phyloP scores from a whole-genome alignment of 1,284 basidiomycete genomes.

The Marasmius sp. region DNA sequence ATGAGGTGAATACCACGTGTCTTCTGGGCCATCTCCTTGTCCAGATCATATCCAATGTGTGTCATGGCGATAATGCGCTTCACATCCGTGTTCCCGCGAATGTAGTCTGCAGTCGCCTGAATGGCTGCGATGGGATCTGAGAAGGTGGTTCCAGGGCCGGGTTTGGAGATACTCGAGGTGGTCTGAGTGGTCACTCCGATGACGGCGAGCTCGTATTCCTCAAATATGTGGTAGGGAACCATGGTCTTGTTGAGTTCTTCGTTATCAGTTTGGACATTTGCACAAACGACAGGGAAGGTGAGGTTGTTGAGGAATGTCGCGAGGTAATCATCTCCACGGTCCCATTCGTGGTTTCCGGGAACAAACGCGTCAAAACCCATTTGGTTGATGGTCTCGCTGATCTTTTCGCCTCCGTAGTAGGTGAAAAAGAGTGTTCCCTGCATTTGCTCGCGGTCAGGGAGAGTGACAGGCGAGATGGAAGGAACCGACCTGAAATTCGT shows the following conservation, averaged over 20 bases:
- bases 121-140: slow-evolving; percentile 33
- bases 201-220: slow-evolving; percentile 36
- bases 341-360: slow-evolving; percentile 42
- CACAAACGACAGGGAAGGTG: slow-evolving; percentile 40
- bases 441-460: not conserved
- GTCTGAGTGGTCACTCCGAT: slow-evolving; percentile 39
- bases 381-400: slow-evolving; percentile 38
- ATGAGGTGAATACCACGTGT: slow-evolving; percentile 37
- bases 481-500: slow-evolving; percentile 33
- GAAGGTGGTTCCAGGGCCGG: slow-evolving; percentile 34
- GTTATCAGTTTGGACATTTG: slow-evolving; percentile 38
- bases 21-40: slow-evolving; percentile 36
- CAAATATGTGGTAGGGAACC: slow-evolving; percentile 37
- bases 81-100: slow-evolving; percentile 30
- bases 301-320: slow-evolving; percentile 28
- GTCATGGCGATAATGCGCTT: slow-evolving; percentile 40
- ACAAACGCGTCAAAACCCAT: slow-evolving; percentile 41
- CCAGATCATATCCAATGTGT: slow-evolving; percentile 43
- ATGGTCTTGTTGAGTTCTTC: slow-evolving; percentile 29
- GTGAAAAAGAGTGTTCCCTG: slow-evolving; percentile 39
- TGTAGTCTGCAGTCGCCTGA: slow-evolving; percentile 34
- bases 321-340: slow-evolving; percentile 35
- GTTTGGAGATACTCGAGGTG: slow-evolving; percentile 30
- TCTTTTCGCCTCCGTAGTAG: slow-evolving; percentile 38
- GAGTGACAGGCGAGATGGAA: not conserved